Conservation (phyloP, 1,139 yeast genomes). For the Keqinozyma sinolaborantium region DNA sequence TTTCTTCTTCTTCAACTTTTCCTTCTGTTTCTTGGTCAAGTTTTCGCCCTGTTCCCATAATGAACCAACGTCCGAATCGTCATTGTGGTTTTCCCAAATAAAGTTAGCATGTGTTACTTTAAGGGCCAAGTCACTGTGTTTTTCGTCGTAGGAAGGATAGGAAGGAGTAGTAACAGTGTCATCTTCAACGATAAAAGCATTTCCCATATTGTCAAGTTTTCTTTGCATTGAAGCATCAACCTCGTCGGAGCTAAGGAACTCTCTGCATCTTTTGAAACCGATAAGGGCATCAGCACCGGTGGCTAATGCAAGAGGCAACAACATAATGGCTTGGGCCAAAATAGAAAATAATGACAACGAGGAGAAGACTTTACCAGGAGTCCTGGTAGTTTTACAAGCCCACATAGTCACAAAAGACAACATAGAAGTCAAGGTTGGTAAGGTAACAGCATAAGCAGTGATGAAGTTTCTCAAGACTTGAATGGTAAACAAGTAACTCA, state of each 20-base stretch:
- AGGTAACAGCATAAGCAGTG: conserved; percentile 45
- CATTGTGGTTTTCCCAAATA: conserved; percentile 33
- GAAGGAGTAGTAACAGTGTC: conserved; percentile 3
- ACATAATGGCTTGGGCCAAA: conserved; percentile 48
- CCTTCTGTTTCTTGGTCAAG: conserved; percentile 12
- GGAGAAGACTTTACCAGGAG: conserved; percentile 46
- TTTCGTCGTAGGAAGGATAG: conserved; percentile 2
- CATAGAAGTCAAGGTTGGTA: conserved; percentile 40
- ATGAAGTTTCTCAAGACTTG: conserved; percentile 42
- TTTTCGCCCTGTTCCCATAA: conserved; percentile 22
- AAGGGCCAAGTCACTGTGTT: conserved; percentile 13
- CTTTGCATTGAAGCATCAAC: conserved; percentile 20
- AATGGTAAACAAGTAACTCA: conserved; percentile 40
- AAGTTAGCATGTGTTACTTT: conserved; percentile 30
- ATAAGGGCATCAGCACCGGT: conserved; percentile 53
- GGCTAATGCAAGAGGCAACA: conserved; percentile 53
- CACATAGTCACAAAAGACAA: conserved; percentile 42
- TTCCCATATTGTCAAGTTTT: conserved; percentile 12
- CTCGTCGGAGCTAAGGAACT: conserved; percentile 40
- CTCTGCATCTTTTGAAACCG: conserved; percentile 47
- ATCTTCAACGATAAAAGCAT: conserved; percentile 18
- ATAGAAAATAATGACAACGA: conserved; percentile 51
- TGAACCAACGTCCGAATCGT: conserved; percentile 20
- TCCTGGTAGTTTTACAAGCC: conserved; percentile 31
- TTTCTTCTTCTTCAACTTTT: conserved; percentile 13